Percentiles rank a stretch among this genome's conserved stretches.
Conservation (phyloP, 371 early-diverging fungal species). For the Aphelidium insulamus region DNA sequence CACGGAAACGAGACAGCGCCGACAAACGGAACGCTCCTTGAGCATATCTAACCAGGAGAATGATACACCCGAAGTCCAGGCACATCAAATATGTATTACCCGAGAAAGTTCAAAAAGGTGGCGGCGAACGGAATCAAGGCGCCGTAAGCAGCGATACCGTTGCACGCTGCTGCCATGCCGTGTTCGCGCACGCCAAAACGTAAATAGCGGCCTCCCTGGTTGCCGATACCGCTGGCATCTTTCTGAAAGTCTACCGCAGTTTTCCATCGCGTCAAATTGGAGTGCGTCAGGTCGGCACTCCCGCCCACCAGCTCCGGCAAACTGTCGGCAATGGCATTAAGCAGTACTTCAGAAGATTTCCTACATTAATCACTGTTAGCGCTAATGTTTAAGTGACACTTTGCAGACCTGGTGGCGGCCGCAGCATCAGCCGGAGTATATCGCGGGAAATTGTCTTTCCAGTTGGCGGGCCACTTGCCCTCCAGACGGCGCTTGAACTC, state of each 20-base stretch:
- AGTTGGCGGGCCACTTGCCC: conserved; percentile 48
- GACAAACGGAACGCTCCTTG: conserved; percentile 78
- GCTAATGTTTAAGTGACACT: conserved; percentile 1
- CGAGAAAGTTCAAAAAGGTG: conserved; percentile 94
- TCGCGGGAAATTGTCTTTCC: conserved; percentile 43
- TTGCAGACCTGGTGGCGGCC: too few species aligned
- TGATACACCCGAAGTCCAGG: too few species aligned
- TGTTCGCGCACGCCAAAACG: conserved; percentile 98
- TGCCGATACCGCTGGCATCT: conserved; percentile 38
- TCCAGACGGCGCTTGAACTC: conserved; percentile 56
- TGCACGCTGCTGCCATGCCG: conserved; percentile 91
- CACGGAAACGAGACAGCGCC: conserved; percentile 67
- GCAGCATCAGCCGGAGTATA: conserved; percentile 55
- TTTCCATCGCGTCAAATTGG: conserved; percentile 91
- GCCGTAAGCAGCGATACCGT: conserved; percentile 85
- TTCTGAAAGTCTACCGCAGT: conserved; percentile 80
- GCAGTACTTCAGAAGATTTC: conserved; percentile 57
- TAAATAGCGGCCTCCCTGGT: conserved; percentile 72
- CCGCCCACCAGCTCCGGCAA: conserved; percentile 85
- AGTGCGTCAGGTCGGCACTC: conserved; percentile 97
- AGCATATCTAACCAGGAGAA: conserved; percentile 23
- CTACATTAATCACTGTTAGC: conserved; percentile 5
- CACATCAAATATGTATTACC: conserved; percentile 19
- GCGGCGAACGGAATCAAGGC: conserved; percentile 75
- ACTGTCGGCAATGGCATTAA: conserved; percentile 54